phyloP scores from a whole-genome alignment of 2,329 filamentous ascomycete genomes.

The Neonectria faginata region DNA sequence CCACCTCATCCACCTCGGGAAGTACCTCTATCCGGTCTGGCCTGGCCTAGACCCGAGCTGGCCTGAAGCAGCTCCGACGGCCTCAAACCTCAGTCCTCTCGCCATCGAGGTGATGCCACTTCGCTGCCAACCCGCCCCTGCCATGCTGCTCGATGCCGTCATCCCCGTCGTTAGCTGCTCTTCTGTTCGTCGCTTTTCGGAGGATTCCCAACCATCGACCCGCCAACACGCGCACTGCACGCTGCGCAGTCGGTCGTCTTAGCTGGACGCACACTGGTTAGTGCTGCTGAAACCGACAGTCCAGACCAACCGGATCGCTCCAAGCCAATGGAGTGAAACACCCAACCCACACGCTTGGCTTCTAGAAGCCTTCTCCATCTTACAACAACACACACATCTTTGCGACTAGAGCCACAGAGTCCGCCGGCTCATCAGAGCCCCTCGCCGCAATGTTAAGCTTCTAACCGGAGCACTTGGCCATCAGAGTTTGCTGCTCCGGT shows the following conservation, averaged over 20 bases:
- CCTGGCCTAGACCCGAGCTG: constrained; percentile 37
- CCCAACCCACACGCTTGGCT: constrained; percentile 38
- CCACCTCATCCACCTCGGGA: constrained; percentile 37
- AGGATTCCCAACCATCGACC: constrained; percentile 40
- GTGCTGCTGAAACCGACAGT: constrained; percentile 34
- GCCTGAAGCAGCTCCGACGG: constrained; percentile 40
- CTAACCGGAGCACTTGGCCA: constrained; percentile 8
- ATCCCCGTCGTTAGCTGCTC: constrained; percentile 29
- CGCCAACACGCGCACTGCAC: constrained; percentile 21
- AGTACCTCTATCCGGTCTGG: constrained; percentile 31
- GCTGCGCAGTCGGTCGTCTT: neutral
- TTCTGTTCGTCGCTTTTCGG: constrained; percentile 35
- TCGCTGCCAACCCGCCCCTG: constrained; percentile 18
- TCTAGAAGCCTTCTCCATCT: constrained; percentile 46
- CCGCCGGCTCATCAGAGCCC: constrained; percentile 10
- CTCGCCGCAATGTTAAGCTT: constrained; percentile 12
- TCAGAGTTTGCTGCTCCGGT: constrained; percentile 4
- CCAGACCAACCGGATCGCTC: constrained; percentile 36
- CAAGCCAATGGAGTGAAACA: constrained; percentile 41
- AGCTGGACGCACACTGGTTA: constrained; percentile 26
- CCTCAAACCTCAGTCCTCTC: constrained; percentile 46
- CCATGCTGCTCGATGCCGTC: constrained; percentile 36
- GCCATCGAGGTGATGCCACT: constrained; percentile 38
- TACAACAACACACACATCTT: constrained; percentile 20
- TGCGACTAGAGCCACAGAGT: constrained; percentile 26